Evolutionary conservation across 208 protist genomes (phyloP).

Genomic region (Angomonas ambiguus): DNA sequence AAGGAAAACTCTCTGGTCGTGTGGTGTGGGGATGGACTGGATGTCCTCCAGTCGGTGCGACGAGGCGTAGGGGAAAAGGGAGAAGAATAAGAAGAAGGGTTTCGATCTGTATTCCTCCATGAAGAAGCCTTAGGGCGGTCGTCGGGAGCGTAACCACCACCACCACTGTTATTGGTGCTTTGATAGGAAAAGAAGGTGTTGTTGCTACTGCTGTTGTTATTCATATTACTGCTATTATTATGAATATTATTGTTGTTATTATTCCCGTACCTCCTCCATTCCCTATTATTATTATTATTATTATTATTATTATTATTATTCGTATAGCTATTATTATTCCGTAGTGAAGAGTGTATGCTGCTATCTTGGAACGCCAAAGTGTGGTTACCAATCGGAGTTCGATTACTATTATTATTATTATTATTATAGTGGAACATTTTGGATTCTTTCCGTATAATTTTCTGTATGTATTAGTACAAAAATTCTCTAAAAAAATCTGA

Average conservation of each 20-base stretch:
- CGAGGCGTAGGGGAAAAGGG: background rate
- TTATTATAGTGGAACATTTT: too few relatives aligned
- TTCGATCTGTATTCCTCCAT: too few relatives aligned
- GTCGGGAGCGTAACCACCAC: too few relatives aligned
- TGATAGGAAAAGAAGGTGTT: background rate
- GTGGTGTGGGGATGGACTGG: too few relatives aligned
- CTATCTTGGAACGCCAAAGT: constrained; percentile 1
- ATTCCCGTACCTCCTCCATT: background rate
- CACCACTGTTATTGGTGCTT: background rate
- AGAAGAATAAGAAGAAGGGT: background rate
- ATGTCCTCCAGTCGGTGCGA: too few relatives aligned
- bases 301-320: constrained; percentile 21
- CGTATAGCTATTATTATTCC: background rate
- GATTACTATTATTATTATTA: too few relatives aligned
- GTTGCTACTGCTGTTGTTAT: background rate
- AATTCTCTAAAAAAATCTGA: background rate
- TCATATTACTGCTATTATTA: background rate
- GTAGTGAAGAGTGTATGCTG: background rate
- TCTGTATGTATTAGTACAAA: background rate
- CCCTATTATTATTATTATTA: background rate
- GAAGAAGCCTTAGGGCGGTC: too few relatives aligned
- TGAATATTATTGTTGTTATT: background rate
- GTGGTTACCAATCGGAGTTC: too few relatives aligned
- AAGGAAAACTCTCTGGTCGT: too few relatives aligned
- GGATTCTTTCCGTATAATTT: too few relatives aligned